These are phyloP conservation scores for Cryphonectria parasitica DNA, from an alignment of 2,329 filamentous ascomycete genomes.

Conservation along the genomic window DNA sequence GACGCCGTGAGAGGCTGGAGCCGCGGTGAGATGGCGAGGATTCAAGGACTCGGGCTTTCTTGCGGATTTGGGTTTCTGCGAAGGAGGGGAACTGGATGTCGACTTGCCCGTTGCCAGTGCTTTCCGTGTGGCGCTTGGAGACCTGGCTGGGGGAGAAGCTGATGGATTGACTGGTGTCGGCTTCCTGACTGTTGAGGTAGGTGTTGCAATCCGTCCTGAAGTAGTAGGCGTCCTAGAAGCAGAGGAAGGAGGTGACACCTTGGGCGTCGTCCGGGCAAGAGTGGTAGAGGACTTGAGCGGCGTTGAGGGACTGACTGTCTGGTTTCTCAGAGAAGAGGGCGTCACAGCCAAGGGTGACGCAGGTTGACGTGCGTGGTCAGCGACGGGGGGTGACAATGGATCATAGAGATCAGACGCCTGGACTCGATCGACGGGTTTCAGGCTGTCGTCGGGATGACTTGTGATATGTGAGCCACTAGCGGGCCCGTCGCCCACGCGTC, in stretches of 20 bases:
- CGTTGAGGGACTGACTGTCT: conserved; percentile 8
- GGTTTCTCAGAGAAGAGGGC: background rate
- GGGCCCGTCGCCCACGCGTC: background rate
- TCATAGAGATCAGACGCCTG: conserved; percentile 23
- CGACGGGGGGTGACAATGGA: conserved; percentile 25
- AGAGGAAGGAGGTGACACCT: background rate
- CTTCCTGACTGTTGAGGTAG: background rate
- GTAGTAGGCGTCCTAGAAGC: background rate
- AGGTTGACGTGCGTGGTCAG: background rate
- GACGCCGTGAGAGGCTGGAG: conserved; percentile 61
- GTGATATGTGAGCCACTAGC: conserved; percentile 8
- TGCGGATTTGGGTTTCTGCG: conserved; percentile 24
- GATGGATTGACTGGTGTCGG: conserved; percentile 1
- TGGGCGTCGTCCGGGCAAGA: background rate
- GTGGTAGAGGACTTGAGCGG: background rate
- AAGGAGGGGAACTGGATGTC: background rate
- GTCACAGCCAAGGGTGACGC: background rate
- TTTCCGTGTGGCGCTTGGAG: conserved; percentile 9
- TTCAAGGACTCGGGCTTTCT: conserved; percentile 62
- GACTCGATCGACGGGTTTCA: conserved; percentile 8
- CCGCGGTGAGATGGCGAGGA: conserved; percentile 64
- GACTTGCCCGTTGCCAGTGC: conserved; percentile 13
- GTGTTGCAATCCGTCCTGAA: background rate
- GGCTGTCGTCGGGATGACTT: background rate
- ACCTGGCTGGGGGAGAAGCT: background rate